phyloP scores from a whole-genome alignment of 805 yeast species.

The Cyberlindnera japonica region DNA sequence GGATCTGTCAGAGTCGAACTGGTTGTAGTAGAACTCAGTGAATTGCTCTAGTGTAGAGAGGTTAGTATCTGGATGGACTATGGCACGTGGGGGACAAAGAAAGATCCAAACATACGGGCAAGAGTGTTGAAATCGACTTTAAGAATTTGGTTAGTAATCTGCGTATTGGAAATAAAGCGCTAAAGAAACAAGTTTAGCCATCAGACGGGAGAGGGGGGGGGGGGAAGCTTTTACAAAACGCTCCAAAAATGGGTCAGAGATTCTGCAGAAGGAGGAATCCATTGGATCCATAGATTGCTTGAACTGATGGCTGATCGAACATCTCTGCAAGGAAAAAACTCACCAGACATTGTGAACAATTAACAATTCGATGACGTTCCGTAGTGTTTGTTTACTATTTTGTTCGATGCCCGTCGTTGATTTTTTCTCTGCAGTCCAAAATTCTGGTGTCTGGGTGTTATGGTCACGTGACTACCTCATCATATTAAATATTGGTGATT shows the following conservation, averaged over 20 bases:
- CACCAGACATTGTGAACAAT: constrained; percentile 18
- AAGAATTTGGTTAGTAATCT: constrained; percentile 17
- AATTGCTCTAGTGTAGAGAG: constrained; percentile 53
- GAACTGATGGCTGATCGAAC: no score
- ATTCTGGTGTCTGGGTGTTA: neutral
- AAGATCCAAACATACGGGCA: constrained; percentile 34
- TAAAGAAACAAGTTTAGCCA: neutral
- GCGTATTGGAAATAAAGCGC: neutral
- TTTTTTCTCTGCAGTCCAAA: neutral
- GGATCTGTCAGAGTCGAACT: constrained; percentile 88
- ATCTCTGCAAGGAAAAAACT: constrained; percentile 5
- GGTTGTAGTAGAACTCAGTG: constrained; percentile 92
- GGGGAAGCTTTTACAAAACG: no score
- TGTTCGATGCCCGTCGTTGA: neutral
- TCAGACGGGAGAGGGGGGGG: no score
- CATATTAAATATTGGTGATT: no score
- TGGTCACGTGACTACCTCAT: neutral
- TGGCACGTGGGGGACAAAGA: neutral
- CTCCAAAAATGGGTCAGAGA: neutral
- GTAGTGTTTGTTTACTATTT: constrained; percentile 1
- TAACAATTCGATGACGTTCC: neutral
- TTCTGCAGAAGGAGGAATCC: no score
- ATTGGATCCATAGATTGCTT: no score
- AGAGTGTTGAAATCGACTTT: constrained; percentile 43
- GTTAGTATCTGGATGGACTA: constrained; percentile 7